Percentiles rank a stretch among this genome's conserved stretches.
These are phyloP conservation scores for Coccinonectria pachysandricola DNA, from an alignment of 2,329 filamentous ascomycete genomes.

Conservation along the genomic window DNA sequence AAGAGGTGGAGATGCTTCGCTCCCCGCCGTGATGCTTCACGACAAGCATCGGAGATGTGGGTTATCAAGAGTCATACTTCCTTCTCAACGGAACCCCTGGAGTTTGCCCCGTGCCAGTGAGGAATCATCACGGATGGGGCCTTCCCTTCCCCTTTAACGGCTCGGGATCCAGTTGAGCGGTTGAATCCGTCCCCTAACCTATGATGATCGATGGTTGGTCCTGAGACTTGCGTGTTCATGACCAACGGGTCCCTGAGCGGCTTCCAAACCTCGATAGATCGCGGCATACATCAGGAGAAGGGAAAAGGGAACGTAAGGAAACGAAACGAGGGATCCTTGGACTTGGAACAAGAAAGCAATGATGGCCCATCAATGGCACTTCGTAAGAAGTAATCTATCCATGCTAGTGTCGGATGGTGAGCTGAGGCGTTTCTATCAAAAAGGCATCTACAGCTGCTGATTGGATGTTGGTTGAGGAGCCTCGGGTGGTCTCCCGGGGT, in stretches of 20 bases:
- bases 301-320: slow-evolving; percentile 9
- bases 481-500: slow-evolving; percentile 14
- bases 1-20: no score
- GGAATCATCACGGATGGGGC: slow-evolving; percentile 5
- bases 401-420: slow-evolving; percentile 23
- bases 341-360: no score
- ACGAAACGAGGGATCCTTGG: slow-evolving; percentile 6
- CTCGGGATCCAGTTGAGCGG: slow-evolving; percentile 15
- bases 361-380: slow-evolving; percentile 15
- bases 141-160: slow-evolving; percentile 12
- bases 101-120: slow-evolving; percentile 5
- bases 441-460: slow-evolving; percentile 18
- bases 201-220: slow-evolving; percentile 25
- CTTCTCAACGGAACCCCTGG: no score
- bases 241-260: no score
- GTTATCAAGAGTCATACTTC: no score
- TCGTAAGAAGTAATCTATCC: slow-evolving; percentile 15
- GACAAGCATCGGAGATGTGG: slow-evolving; percentile 1
- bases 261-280: no score
- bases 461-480: slow-evolving; percentile 17
- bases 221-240: slow-evolving; percentile 7
- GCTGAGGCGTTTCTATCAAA: slow-evolving; percentile 25
- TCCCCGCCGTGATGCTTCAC: background rate
- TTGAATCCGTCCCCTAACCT: no score
- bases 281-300: no score